phyloP scores from a whole-genome alignment of 202 grass and related monocot genomes.

The Bolboschoenoplectus hybrid region DNA sequence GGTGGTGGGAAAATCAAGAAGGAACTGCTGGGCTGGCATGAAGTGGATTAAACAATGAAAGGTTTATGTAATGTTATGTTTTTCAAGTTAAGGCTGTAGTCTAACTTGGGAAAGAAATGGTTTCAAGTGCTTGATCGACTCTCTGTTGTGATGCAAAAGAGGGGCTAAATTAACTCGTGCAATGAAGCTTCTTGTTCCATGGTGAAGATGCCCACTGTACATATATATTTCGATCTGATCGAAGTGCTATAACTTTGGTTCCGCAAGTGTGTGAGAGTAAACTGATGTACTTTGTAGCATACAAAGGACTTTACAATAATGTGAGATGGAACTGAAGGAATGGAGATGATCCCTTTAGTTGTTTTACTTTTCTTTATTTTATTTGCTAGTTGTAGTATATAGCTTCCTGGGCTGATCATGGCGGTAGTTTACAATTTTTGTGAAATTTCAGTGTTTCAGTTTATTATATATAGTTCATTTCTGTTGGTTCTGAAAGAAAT shows the following conservation, averaged over 20 bases:
- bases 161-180: background rate
- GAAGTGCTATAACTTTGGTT: constrained; percentile 30
- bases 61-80: background rate
- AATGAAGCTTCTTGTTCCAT: constrained; percentile 30
- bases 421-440: background rate
- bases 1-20: constrained; percentile 36
- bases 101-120: background rate
- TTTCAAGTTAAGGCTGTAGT: constrained; percentile 32
- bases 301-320: constrained; percentile 32
- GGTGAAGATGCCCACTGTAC: background rate
- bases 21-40: constrained; percentile 31
- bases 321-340: constrained; percentile 26
- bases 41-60: constrained; percentile 31
- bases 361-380: background rate
- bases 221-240: constrained; percentile 21
- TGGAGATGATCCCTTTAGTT: background rate
- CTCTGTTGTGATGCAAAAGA: constrained; percentile 26
- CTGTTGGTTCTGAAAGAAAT: background rate
- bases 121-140: constrained; percentile 13
- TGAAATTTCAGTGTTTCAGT: background rate
- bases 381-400: constrained; percentile 9
- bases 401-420: background rate
- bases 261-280: constrained; percentile 16
- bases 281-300: constrained; percentile 30
- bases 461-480: background rate